A percentile compares a stretch with the other conserved stretches of the same genome.
Conservation (phyloP, 2,329 filamentous ascomycete species). For the Trichoderma arundinaceum region DNA sequence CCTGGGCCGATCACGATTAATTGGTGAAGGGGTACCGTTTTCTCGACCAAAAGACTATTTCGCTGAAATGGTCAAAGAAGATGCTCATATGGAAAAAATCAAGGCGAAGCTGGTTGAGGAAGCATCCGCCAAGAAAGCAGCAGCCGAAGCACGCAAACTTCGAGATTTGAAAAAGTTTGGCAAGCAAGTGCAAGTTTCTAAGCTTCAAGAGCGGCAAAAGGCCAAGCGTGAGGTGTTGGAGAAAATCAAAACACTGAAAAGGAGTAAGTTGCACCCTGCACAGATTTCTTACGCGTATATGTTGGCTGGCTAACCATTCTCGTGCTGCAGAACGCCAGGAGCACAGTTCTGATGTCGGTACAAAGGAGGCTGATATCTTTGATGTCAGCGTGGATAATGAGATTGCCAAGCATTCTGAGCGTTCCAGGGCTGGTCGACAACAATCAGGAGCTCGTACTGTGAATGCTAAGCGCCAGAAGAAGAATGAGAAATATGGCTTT, state of each 20-base stretch:
- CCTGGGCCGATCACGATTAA: slow-evolving; percentile 73
- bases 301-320: not conserved
- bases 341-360: slow-evolving; percentile 63
- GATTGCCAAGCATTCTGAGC: slow-evolving; percentile 51
- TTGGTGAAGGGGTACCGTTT: slow-evolving; percentile 84
- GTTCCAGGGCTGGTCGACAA: slow-evolving; percentile 48
- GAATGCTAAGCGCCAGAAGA: slow-evolving; percentile 84
- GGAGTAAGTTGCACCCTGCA: slow-evolving; percentile 70
- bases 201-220: slow-evolving; percentile 92
- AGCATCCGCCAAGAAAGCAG: slow-evolving; percentile 88
- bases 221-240: slow-evolving; percentile 91
- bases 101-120: slow-evolving; percentile 92
- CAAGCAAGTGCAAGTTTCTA: slow-evolving; percentile 96
- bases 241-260: slow-evolving; percentile 93
- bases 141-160: slow-evolving; percentile 87
- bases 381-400: slow-evolving; percentile 83
- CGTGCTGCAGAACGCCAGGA: slow-evolving; percentile 78
- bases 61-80: slow-evolving; percentile 98
- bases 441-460: slow-evolving; percentile 41
- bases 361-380: slow-evolving; percentile 85
- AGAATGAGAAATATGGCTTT: slow-evolving; percentile 92
- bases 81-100: slow-evolving; percentile 97
- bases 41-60: slow-evolving; percentile 93
- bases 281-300: not conserved
- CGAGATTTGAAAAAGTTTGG: slow-evolving; percentile 98